Base-by-base conservation (phyloP, 768 basidiomycete species). In the Pholiota microspora region DNA sequence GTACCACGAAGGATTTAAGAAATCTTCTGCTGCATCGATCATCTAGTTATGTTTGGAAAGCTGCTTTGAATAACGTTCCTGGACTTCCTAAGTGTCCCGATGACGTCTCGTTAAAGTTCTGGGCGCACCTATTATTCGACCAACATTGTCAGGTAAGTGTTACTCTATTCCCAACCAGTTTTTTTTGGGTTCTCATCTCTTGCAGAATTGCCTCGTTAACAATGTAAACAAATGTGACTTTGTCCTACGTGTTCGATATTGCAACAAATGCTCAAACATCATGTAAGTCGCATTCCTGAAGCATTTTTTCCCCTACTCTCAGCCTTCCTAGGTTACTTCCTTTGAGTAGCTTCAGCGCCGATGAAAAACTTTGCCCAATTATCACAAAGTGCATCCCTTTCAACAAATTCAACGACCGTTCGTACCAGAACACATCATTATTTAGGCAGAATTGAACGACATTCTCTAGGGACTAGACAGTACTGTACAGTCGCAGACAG, bases 141-240 rank as follows among this genome's bases (percentile, higher is more conserved):
- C 4, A 18, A 2, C 49, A 50, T 40, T 68, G 66, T 23, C 63
- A 67, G 29, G 67, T 68, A 35, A 24, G 62, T 51, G 15, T 10
- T 27, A 12, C 31, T 8, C 18, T 34, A 35, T 25, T 21, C 29
- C 8, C 28, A 25, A 47, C 44, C 23, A 38, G 12, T 35, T 51
- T 7, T 48, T 16, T 35, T 4, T 40, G 32, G n/a, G n/a, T 4
- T 57, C 40, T 48, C 28, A 48, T 18, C 18, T 34, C 24, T 10
- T 13, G 4, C 55, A 69, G 64, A 67, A 62, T 25, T 69, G 67
- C 48, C 36, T 59, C 9, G 38, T 56, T 6, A 28, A 23, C 27
- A 63, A 60, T 34, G 61, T 57, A 9, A 52, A 58, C 35, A 60
- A 59, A 31, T 62, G 67, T 28, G 64, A 70, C 49, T 70, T 68